Percentiles rank a stretch among this genome's conserved stretches.
These are phyloP conservation scores for Coccomyxa subellipsoidea DNA, from an alignment of 163 green algal species.

Conservation along the genomic window DNA sequence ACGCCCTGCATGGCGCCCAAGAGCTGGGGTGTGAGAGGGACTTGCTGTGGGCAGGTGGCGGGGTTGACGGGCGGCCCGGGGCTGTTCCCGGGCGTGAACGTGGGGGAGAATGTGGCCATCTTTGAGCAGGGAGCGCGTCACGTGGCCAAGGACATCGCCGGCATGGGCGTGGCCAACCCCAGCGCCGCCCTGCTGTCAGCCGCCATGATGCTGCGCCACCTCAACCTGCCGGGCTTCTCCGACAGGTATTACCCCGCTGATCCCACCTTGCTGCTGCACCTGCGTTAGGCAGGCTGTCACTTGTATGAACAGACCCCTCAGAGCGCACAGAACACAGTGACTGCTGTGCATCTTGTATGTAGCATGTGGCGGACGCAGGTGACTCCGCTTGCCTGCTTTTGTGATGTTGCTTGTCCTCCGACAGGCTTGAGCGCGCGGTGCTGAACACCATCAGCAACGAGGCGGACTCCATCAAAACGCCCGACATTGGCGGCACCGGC, in stretches of 20 bases:
- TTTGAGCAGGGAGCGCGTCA: slow-evolving; percentile 77
- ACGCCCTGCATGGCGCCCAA: too few relatives aligned
- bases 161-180: slow-evolving; percentile 59
- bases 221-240: slow-evolving; percentile 62
- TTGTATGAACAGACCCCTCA: too few relatives aligned
- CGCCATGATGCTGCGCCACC: slow-evolving; percentile 64
- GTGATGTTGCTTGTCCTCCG: not conserved
- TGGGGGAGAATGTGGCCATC: slow-evolving; percentile 65
- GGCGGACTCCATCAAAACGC: slow-evolving; percentile 50
- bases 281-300: too few relatives aligned
- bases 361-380: too few relatives aligned
- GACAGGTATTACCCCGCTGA: slow-evolving; percentile 32
- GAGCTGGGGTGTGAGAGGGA: not conserved
- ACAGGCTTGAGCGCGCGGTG: slow-evolving; percentile 63
- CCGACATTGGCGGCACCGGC: slow-evolving; percentile 63
- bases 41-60: slow-evolving; percentile 13
- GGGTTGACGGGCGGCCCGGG: slow-evolving; percentile 60
- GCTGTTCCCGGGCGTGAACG: slow-evolving; percentile 61
- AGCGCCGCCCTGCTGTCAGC: slow-evolving; percentile 59
- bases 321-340: too few relatives aligned
- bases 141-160: slow-evolving; percentile 60
- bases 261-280: not conserved
- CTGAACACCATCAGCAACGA: slow-evolving; percentile 36
- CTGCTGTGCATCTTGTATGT: too few relatives aligned
- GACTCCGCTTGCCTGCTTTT: too few relatives aligned